Evolutionary conservation across 208 protist species (phyloP).

Genomic region (Acanthamoeba triangularis): DNA sequence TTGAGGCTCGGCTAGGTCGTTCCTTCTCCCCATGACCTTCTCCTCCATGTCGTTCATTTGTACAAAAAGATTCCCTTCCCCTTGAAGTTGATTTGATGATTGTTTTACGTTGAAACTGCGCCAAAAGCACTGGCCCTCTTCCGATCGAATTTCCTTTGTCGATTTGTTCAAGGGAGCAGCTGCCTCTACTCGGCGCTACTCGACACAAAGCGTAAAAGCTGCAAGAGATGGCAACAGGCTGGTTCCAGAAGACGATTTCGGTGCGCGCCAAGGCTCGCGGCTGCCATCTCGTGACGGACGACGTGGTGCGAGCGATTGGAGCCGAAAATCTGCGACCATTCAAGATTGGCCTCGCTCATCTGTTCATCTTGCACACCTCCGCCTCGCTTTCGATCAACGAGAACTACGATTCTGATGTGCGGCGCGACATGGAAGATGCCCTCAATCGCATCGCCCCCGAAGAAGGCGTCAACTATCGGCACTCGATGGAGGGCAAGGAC

Average conservation of each 20-base stretch:
- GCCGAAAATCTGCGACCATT: slow-evolving; percentile 6
- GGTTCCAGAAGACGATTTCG: slow-evolving; percentile 58
- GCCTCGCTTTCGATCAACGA: slow-evolving; percentile 87
- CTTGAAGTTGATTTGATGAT: too few relatives aligned
- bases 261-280: slow-evolving; percentile 1
- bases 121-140: too few relatives aligned
- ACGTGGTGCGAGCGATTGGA: neutral
- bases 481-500: slow-evolving; percentile 82
- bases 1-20: neutral
- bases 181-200: too few relatives aligned
- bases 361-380: slow-evolving; percentile 87
- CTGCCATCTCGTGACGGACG: slow-evolving; percentile 33
- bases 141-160: too few relatives aligned
- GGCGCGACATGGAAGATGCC: slow-evolving; percentile 80
- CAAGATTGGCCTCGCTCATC: slow-evolving; percentile 61
- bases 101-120: too few relatives aligned
- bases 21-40: neutral
- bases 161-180: too few relatives aligned
- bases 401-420: slow-evolving; percentile 84
- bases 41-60: too few relatives aligned
- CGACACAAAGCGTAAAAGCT: too few relatives aligned
- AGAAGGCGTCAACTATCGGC: slow-evolving; percentile 73
- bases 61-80: too few relatives aligned
- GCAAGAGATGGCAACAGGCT: neutral
- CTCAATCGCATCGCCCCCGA: slow-evolving; percentile 83